These are phyloP conservation scores for Triadica sebifera DNA, from an alignment of 345 rosid genomes.

Conservation along the genomic window DNA sequence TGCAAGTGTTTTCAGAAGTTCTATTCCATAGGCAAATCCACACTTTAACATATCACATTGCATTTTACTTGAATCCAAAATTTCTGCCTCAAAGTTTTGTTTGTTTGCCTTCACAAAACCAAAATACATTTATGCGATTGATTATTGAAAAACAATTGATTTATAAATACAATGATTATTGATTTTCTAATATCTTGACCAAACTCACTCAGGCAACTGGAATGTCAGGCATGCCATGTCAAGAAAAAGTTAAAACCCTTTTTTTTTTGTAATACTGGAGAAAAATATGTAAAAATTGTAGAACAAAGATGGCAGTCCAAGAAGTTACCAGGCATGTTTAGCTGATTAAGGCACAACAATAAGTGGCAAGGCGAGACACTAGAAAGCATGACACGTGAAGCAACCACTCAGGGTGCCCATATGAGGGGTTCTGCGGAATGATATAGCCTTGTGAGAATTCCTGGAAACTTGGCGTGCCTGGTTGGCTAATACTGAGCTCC, in stretches of 20 bases:
- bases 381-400: conserved; percentile 82
- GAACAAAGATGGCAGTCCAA: neutral
- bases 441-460: conserved; percentile 40
- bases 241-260: neutral
- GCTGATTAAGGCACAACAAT: conserved; percentile 1
- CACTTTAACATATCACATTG: neutral
- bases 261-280: neutral
- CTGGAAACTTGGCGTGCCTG: conserved; percentile 44
- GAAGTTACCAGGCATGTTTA: conserved; percentile 32
- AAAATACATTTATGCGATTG: too few species aligned
- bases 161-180: too few species aligned
- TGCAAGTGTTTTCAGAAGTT: neutral
- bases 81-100: neutral
- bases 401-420: conserved; percentile 78
- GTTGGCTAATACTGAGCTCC: conserved; percentile 64
- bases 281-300: neutral
- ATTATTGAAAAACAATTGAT: neutral
- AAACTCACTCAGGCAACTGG: neutral
- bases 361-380: conserved; percentile 23
- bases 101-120: neutral
- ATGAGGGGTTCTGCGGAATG: conserved; percentile 53
- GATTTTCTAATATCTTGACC: neutral
- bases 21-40: neutral
- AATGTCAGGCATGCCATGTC: neutral
- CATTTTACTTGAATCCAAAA: neutral